Conservation (phyloP, 208 protist genomes). For the Spongospora subterranea region DNA sequence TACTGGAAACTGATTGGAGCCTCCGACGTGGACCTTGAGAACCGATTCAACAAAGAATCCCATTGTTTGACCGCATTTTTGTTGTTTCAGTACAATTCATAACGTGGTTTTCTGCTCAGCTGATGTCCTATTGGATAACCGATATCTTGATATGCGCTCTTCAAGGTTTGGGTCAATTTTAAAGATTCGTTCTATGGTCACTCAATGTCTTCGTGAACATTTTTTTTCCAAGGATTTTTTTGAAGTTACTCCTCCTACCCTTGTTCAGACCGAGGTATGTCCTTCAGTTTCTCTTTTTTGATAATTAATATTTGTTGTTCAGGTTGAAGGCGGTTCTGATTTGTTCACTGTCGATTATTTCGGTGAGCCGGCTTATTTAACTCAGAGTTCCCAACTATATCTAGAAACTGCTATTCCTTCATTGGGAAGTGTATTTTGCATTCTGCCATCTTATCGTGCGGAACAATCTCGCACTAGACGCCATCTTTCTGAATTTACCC, state of each 20-base stretch:
- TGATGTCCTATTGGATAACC: slow-evolving; percentile 56
- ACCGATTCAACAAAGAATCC: slow-evolving; percentile 81
- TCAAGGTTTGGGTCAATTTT: slow-evolving; percentile 24
- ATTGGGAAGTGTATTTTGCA: slow-evolving; percentile 93
- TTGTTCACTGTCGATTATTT: slow-evolving; percentile 98
- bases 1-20: slow-evolving; percentile 79
- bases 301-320: slow-evolving; percentile 56
- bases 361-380: slow-evolving; percentile 93
- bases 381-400: slow-evolving; percentile 98
- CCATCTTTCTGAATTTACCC: slow-evolving; percentile 98
- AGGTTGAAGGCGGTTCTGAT: slow-evolving; percentile 95
- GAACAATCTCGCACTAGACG: slow-evolving; percentile 95
- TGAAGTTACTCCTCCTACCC: slow-evolving; percentile 94
- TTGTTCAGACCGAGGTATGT: slow-evolving; percentile 89
- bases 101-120: neutral
- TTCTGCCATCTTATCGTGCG: slow-evolving; percentile 94
- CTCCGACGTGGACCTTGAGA: slow-evolving; percentile 75
- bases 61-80: slow-evolving; percentile 78
- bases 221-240: slow-evolving; percentile 85
- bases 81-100: neutral
- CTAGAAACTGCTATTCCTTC: slow-evolving; percentile 93
- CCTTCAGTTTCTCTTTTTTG: neutral
- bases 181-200: slow-evolving; percentile 82
- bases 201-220: slow-evolving; percentile 91
- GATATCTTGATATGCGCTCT: slow-evolving; percentile 23